Percentiles rank a stretch among this genome's conserved stretches.
These are phyloP conservation scores for Globisporangium middletonii DNA, from an alignment of 352 stramenopile genomes.

Conservation along the genomic window DNA sequence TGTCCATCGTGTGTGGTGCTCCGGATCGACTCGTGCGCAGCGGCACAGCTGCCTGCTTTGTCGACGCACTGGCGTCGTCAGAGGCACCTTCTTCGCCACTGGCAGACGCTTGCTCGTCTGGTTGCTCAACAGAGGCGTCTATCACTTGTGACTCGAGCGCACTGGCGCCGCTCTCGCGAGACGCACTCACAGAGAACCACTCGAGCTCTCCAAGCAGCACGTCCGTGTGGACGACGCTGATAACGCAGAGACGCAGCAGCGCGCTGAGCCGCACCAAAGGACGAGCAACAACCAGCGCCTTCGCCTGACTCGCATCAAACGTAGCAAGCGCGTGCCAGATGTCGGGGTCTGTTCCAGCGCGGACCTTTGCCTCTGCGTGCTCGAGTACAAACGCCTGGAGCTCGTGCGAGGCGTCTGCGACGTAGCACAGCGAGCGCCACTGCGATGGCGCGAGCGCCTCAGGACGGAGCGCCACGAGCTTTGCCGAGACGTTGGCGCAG, in stretches of 20 bases:
- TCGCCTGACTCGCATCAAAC: not conserved
- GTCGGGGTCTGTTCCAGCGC: not conserved
- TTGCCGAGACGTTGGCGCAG: slow-evolving; percentile 3
- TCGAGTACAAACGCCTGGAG: slow-evolving; percentile 25
- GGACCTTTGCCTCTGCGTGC: slow-evolving; percentile 8
- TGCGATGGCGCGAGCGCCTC: slow-evolving; percentile 8
- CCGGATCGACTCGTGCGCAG: not conserved
- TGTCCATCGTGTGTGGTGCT: not conserved
- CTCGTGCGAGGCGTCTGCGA: slow-evolving; percentile 18
- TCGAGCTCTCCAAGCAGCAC: slow-evolving; percentile 26
- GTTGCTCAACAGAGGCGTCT: too few relatives aligned
- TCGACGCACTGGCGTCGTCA: not conserved
- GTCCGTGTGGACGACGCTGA: slow-evolving; percentile 18
- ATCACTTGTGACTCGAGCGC: too few relatives aligned
- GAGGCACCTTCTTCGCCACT: not conserved
- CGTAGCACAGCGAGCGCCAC: slow-evolving; percentile 27
- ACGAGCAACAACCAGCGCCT: slow-evolving; percentile 2
- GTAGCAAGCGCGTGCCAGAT: slow-evolving; percentile 20
- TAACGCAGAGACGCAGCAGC: slow-evolving; percentile 21
- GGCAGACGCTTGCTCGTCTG: not conserved
- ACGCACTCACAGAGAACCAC: slow-evolving; percentile 9
- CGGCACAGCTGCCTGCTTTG: not conserved
- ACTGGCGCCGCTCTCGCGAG: too few relatives aligned
- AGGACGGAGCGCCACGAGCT: slow-evolving; percentile 21
- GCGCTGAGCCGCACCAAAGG: slow-evolving; percentile 3